Evolutionary conservation across 2,329 filamentous ascomycete genomes (phyloP), one percentile per base, ranked within the genome.

Genomic region (Neofusicoccum kwambonambiense): DNA sequence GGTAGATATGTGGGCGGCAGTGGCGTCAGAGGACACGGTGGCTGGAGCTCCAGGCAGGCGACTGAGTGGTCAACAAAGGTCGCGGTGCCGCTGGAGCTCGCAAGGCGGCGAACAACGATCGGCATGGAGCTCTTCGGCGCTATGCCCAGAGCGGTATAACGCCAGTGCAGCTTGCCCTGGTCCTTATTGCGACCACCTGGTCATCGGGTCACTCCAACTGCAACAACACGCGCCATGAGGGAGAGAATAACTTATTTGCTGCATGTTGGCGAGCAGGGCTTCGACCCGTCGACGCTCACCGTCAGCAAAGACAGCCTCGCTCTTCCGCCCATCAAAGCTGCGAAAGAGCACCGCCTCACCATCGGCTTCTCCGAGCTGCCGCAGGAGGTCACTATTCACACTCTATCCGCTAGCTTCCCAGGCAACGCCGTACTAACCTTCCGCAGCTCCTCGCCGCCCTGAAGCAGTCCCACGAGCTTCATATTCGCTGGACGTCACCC

Each of bases 301-400:
- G 77, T 96, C 49, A 80, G 80, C 50, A 78, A 81, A 49, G 79
- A 82, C 52, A 75, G 77, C 9, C 77, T 90, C 17, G 82, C 82
- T 3, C 78, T 96, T 62, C 81, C 81, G 1, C 84, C 83, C 2
- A 75, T 95, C 47, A 77, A 86, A 58, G 90, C 90, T 19, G 87
- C 87, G 13, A 89, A 91, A 69, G 91, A 98, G 77, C 91, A 95
- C 74, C 87, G 90, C 66, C 78, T 94, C 69, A 97, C 92, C 0
- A 78, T 95, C 67, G 83, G 85, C 42, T 79, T 93, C 19, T 82
- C 88, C 56, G 92, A 96, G 79, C 83, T 97, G 45, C 90, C 92
- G 4, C 72, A 78, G 15, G 88, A 91, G 76, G 85, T 88, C 77
- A 41, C 64, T 61, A 45, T 34, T 17, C 64, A 22, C 31, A 54